Conservation (phyloP, 495 filamentous ascomycete species). For the Neurospora africana region DNA sequence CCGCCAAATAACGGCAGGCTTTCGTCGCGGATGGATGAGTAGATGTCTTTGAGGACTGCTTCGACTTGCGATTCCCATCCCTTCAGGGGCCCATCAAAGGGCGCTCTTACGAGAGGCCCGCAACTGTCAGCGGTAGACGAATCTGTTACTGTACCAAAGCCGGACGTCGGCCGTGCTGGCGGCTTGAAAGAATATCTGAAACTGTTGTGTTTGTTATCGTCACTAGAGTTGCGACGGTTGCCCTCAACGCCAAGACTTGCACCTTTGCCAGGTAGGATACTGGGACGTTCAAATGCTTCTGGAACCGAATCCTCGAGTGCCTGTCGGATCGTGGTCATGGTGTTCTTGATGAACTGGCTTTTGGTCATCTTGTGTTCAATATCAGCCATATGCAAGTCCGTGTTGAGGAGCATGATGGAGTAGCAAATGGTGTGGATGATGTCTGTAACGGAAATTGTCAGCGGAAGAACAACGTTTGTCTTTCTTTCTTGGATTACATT, state of each 20-base stretch:
- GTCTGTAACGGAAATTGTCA: conserved; percentile 38
- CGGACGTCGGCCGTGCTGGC: conserved; percentile 34
- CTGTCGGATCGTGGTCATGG: conserved; percentile 76
- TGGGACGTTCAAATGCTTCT: conserved; percentile 50
- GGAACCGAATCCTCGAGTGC: conserved; percentile 61
- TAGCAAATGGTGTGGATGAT: conserved; percentile 97
- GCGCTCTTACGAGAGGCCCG: conserved; percentile 64
- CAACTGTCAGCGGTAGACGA: conserved; percentile 28
- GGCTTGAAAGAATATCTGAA: conserved; percentile 39
- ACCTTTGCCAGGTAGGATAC: conserved; percentile 32
- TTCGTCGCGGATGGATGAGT: conserved; percentile 75
- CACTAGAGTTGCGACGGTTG: conserved; percentile 24
- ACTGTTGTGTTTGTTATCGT: conserved; percentile 31
- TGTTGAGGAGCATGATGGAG: conserved; percentile 89
- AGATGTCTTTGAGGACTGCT: conserved; percentile 82
- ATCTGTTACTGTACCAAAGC: conserved; percentile 25
- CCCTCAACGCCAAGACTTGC: conserved; percentile 13
- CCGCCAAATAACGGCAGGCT: conserved; percentile 70
- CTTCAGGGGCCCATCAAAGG: conserved; percentile 64
- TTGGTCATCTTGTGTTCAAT: conserved; percentile 95
- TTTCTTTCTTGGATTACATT: background rate
- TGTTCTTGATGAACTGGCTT: conserved; percentile 91
- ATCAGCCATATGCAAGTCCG: conserved; percentile 88
- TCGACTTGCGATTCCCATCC: conserved; percentile 89
- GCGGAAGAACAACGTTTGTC: background rate